Evolutionary conservation across 192 early-diverging fungal species (phyloP), one percentile per base, ranked within the genome.

Genomic region (Glomus cerebriforme): DNA sequence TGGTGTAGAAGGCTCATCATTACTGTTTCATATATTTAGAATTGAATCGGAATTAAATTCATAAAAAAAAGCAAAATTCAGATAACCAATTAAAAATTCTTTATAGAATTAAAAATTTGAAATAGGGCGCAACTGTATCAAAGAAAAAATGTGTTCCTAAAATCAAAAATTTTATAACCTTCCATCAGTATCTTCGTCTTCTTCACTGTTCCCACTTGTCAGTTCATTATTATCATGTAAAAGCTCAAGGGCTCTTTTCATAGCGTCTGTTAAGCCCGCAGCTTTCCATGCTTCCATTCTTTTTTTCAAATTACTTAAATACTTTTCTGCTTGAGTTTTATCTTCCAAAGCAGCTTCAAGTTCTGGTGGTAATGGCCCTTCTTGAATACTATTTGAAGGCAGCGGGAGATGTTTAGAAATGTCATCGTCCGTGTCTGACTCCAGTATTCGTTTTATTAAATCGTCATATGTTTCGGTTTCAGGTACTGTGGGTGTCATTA

Each of bases 311-410:
- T 85, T 83, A 19, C 75, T 82, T 45, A 87, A 49, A 62, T 87
- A 87, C 66, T 87, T 81, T 47, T 80, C 82, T 19, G 84, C 82
- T 22, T 85, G 82, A 24, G 68, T 66, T 22, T 77, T 67, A 73
- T 87, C 86, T 70, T 87, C 86, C 22, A 87, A 62, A 29, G 86
- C 86, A 66, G 86, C 86, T 77, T 84, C 81, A 35, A 87, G 68
- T 67, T 87, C 86, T 22, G 83, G 84, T n/a, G 86, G 80, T 32
- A 87, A 74, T 49, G 85, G 82, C 49, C 81, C 84, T 10, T 82
- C 83, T 13, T 83, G 82, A 35, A 71, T 45, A 71, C 80, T 78
- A 58, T 85, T 85, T 78, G 59, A 80, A 67, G 17, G 35, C 59
- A 62, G 59, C 65, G 29, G 82, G 45, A 75, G 75, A 72, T 27